Conservation (phyloP, 768 basidiomycete genomes). For the Russula brevipes region DNA sequence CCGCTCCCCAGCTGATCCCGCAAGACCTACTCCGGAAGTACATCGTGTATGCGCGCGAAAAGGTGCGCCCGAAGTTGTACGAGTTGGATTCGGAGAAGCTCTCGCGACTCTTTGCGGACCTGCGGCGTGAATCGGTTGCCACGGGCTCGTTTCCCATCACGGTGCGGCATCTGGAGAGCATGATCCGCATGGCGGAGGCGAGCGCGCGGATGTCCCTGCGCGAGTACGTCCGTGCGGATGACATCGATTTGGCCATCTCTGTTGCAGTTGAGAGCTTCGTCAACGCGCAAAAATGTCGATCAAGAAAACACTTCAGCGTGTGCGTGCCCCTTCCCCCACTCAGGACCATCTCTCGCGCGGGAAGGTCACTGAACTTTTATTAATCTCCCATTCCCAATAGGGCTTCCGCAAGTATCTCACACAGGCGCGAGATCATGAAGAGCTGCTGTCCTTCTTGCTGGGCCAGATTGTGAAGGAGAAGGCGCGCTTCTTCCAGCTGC, state of each 20-base stretch:
- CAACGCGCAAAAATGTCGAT: constrained; percentile 97
- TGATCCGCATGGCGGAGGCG: constrained; percentile 99
- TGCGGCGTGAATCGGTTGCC: constrained; percentile 91
- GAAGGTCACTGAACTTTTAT: neutral
- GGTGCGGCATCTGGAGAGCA: constrained; percentile 94
- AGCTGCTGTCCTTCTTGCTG: constrained; percentile 88
- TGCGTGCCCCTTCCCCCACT: constrained; percentile 37
- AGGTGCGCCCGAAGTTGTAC: constrained; percentile 86
- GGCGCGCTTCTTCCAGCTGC: constrained; percentile 76
- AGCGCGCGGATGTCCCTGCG: constrained; percentile 97
- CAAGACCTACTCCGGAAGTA: constrained; percentile 96
- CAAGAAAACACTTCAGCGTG: constrained; percentile 95
- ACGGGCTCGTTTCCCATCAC: constrained; percentile 99
- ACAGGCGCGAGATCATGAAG: constrained; percentile 93
- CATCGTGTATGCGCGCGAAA: constrained; percentile 97
- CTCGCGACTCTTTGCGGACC: constrained; percentile 86
- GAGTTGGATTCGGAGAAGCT: constrained; percentile 96
- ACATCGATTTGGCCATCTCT: constrained; percentile 95
- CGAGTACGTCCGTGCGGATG: constrained; percentile 92
- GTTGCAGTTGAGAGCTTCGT: constrained; percentile 95
- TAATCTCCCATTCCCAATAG: constrained; percentile 38
- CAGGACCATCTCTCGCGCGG: neutral
- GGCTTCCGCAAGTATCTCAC: constrained; percentile 97
- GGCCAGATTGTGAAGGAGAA: constrained; percentile 92
- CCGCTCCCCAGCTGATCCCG: constrained; percentile 70